phyloP scores from a whole-genome alignment of 306 rosid genomes.

The Sicyos edulis region DNA sequence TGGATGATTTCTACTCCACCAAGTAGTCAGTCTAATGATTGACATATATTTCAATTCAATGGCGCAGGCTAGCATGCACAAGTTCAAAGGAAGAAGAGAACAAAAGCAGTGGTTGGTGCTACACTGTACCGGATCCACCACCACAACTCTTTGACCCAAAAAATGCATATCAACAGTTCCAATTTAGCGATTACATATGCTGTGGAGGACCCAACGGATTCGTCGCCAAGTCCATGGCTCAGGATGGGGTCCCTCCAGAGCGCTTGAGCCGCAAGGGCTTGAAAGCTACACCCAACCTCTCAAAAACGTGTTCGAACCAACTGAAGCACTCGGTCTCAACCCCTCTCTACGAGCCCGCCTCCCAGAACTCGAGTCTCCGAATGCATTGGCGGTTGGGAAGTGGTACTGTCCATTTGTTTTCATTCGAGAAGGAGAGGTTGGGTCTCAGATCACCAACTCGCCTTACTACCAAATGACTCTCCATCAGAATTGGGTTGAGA shows the following conservation, averaged over 20 bases:
- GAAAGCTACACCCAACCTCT: constrained; percentile 29
- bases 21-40: too few species aligned
- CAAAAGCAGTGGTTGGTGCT: constrained; percentile 18
- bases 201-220: constrained; percentile 33
- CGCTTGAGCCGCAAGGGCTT: constrained; percentile 44
- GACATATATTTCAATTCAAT: background rate
- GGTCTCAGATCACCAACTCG: constrained; percentile 36
- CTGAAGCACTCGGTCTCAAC: constrained; percentile 47
- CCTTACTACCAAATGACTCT: constrained; percentile 61
- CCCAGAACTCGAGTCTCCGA: constrained; percentile 30
- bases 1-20: too few species aligned
- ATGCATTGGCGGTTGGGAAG: constrained; percentile 43
- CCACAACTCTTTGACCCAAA: constrained; percentile 30
- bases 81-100: constrained; percentile 30
- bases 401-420: constrained; percentile 72
- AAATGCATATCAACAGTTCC: constrained; percentile 32
- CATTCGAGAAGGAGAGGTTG: constrained; percentile 48
- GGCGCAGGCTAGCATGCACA: constrained; percentile 41
- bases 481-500: constrained; percentile 51
- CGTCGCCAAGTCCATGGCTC: constrained; percentile 41
- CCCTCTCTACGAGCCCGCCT: constrained; percentile 32
- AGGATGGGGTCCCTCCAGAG: constrained; percentile 46
- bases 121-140: constrained; percentile 19
- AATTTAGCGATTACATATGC: constrained; percentile 27
- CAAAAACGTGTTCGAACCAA: constrained; percentile 23